Conservation (phyloP, 768 basidiomycete genomes). For the Chiua virens region DNA sequence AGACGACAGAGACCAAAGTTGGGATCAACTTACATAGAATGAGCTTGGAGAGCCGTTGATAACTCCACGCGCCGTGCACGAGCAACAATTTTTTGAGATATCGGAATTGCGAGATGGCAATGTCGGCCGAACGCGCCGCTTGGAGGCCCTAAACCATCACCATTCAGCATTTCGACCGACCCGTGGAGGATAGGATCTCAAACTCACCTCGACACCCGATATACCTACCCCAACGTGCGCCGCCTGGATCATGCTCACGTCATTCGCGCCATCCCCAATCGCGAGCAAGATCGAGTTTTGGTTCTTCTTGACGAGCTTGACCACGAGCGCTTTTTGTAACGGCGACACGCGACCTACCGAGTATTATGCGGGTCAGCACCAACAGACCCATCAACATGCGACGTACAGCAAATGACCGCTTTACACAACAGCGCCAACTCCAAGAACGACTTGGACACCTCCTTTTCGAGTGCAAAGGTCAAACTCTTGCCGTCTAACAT, state of each 20-base stretch:
- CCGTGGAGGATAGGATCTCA: too few species aligned
- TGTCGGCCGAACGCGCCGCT: constrained; percentile 96
- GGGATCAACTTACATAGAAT: constrained; percentile 75
- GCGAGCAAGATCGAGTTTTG: constrained; percentile 91
- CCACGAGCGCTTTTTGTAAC: too few species aligned
- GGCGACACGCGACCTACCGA: constrained; percentile 90
- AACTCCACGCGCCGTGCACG: constrained; percentile 99
- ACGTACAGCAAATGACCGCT: constrained; percentile 92
- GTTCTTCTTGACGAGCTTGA: constrained; percentile 97
- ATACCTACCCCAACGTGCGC: constrained; percentile 98
- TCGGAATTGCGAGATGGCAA: constrained; percentile 97
- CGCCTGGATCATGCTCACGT: constrained; percentile 99
- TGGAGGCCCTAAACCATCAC: constrained; percentile 71
- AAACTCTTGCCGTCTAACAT: constrained; percentile 89
- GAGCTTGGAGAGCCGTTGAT: constrained; percentile 89
- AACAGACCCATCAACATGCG: neutral
- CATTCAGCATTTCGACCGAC: neutral
- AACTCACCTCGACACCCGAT: constrained; percentile 87
- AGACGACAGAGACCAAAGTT: too few species aligned
- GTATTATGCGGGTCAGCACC: neutral
- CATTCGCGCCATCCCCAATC: constrained; percentile 97
- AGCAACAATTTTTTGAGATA: constrained; percentile 92
- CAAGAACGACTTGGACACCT: constrained; percentile 83
- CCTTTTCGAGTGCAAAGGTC: constrained; percentile 90
- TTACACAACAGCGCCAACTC: constrained; percentile 98